Conservation (phyloP, 2,329 filamentous ascomycete species). For the Aspergillus eucalypticola region DNA sequence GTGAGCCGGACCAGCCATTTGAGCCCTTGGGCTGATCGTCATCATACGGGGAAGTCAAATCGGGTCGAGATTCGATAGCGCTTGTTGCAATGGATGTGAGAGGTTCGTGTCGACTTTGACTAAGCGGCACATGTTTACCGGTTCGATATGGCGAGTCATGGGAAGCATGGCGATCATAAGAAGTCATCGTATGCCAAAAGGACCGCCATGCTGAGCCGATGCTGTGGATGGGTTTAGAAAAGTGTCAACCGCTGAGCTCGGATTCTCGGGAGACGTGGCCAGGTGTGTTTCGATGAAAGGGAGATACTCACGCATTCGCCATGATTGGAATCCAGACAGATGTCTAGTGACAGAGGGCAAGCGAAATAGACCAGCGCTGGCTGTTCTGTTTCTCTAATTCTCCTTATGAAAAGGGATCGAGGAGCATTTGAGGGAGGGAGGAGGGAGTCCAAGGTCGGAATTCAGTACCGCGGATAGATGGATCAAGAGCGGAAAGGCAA, state of each 20-base stretch:
- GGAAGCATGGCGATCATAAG: constrained; percentile 79
- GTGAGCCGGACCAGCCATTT: constrained; percentile 63
- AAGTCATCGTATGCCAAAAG: constrained; percentile 92
- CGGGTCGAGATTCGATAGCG: constrained; percentile 82
- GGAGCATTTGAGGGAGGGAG: constrained; percentile 18
- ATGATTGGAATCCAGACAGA: constrained; percentile 12
- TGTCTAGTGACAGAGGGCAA: neutral
- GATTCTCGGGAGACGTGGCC: neutral
- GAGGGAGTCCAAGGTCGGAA: constrained; percentile 11
- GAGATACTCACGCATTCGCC: constrained; percentile 26
- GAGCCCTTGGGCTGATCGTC: constrained; percentile 66
- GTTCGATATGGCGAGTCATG: constrained; percentile 92
- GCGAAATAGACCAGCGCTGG: neutral
- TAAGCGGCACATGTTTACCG: constrained; percentile 84
- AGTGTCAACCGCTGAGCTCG: neutral
- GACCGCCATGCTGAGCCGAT: constrained; percentile 75
- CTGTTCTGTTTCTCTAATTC: constrained; percentile 4
- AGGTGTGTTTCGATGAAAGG: neutral
- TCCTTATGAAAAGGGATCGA: constrained; percentile 13
- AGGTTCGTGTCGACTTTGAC: constrained; percentile 75
- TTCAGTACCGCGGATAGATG: constrained; percentile 8
- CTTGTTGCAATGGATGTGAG: constrained; percentile 84
- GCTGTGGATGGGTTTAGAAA: constrained; percentile 41
- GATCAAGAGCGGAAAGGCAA: constrained; percentile 15
- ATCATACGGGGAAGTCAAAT: constrained; percentile 75